Percentiles rank a stretch among this genome's conserved stretches.
Conservation (phyloP, 805 yeast species). For the Wickerhamiella occidentalis region DNA sequence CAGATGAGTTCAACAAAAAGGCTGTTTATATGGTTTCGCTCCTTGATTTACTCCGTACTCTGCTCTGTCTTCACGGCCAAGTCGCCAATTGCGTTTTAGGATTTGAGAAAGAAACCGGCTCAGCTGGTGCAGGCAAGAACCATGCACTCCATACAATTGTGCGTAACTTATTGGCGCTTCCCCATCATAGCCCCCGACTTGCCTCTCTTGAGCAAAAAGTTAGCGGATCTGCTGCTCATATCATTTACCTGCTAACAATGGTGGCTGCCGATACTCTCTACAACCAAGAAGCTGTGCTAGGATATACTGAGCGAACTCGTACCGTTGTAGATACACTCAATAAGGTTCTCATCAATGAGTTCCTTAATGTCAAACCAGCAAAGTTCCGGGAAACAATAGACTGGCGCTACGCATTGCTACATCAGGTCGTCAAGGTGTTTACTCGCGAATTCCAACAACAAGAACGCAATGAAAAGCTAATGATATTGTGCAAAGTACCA, state of each 20-base stretch:
- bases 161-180: not conserved
- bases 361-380: not conserved
- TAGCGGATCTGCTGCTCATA: not conserved
- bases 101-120: not conserved
- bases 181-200: not conserved
- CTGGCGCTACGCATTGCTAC: not conserved
- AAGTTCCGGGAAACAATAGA: not conserved
- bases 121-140: not conserved
- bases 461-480: not conserved
- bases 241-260: not conserved
- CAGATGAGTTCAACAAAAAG: not conserved
- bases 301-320: constrained; percentile 1
- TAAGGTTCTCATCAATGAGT: not conserved
- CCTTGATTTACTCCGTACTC: not conserved
- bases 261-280: constrained; percentile 3
- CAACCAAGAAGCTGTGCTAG: not conserved
- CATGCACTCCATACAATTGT: not conserved
- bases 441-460: not conserved
- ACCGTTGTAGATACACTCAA: constrained; percentile 1
- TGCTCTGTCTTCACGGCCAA: not conserved
- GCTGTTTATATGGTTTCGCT: not conserved
- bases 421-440: not conserved
- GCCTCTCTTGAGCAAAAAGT: not conserved
- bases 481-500: constrained; percentile 1
- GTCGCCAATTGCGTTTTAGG: not conserved